Conservation (phyloP, 805 yeast species). For the Starmerella powellii region DNA sequence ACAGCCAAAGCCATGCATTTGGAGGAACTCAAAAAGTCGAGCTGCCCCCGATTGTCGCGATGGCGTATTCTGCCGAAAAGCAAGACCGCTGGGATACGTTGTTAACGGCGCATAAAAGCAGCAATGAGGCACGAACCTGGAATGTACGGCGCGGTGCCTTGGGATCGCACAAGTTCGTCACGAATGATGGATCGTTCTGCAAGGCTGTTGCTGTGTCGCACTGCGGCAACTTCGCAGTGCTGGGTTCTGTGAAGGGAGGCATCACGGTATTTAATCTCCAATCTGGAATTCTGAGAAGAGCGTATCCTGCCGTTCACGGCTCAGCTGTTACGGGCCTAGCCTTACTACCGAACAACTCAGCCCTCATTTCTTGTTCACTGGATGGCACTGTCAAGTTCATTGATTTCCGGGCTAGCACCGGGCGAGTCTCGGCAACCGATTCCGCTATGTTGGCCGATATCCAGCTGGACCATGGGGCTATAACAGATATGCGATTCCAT, state of each 20-base stretch:
- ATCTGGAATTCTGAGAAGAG: slow-evolving; percentile 71
- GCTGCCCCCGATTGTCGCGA: slow-evolving; percentile 59
- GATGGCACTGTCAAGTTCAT: slow-evolving; percentile 85
- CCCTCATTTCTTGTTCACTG: slow-evolving; percentile 73
- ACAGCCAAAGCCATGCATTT: slow-evolving; percentile 88
- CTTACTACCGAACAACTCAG: slow-evolving; percentile 79
- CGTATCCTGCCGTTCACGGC: slow-evolving; percentile 50
- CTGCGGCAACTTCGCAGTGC: slow-evolving; percentile 90
- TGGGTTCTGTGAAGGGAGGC: slow-evolving; percentile 80
- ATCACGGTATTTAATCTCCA: slow-evolving; percentile 81
- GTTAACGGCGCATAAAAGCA: slow-evolving; percentile 77
- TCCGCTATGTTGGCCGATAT: slow-evolving; percentile 31
- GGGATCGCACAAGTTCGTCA: slow-evolving; percentile 52
- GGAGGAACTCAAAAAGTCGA: slow-evolving; percentile 59
- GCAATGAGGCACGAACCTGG: slow-evolving; percentile 83
- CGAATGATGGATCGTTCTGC: slow-evolving; percentile 68
- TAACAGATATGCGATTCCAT: slow-evolving; percentile 67
- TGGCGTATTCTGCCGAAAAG: slow-evolving; percentile 63
- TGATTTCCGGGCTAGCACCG: slow-evolving; percentile 55
- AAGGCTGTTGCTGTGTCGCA: slow-evolving; percentile 69
- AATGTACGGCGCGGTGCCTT: slow-evolving; percentile 63
- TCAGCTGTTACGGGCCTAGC: slow-evolving; percentile 74
- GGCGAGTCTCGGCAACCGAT: slow-evolving; percentile 39
- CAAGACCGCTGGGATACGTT: slow-evolving; percentile 91
- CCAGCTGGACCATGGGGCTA: slow-evolving; percentile 53